Evolutionary conservation across 768 basidiomycete species (phyloP).

Genomic region (Collybia sordida): DNA sequence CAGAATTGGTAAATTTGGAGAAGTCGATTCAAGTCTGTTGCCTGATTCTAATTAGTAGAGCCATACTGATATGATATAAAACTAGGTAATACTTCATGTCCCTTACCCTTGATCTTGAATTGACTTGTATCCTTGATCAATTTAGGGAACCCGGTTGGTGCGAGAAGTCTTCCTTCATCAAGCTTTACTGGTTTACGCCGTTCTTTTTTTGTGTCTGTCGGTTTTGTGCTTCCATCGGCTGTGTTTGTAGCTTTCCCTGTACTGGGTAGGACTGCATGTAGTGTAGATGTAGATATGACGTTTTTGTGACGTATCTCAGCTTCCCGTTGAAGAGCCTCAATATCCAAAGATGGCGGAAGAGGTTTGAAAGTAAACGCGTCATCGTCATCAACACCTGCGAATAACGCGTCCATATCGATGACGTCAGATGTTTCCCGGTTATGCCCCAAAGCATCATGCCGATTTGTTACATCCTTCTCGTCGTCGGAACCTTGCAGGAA

Average conservation of each 20-base stretch:
- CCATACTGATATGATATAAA: not conserved
- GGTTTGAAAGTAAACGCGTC: conserved; percentile 39
- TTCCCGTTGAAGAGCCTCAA: conserved; percentile 51
- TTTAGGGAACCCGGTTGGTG: conserved; percentile 74
- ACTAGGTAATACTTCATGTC: conserved; percentile 70
- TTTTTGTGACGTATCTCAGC: conserved; percentile 50
- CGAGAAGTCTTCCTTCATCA: conserved; percentile 75
- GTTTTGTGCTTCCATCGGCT: conserved; percentile 25
- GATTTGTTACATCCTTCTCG: conserved; percentile 25
- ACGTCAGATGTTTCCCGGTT: conserved; percentile 46
- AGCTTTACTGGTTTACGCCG: conserved; percentile 56
- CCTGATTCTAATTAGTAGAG: conserved; percentile 37
- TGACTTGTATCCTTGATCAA: conserved; percentile 75
- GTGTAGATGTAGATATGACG: conserved; percentile 29
- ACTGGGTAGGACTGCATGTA: conserved; percentile 47
- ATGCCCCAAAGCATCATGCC: conserved; percentile 10
- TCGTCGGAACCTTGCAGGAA: conserved; percentile 65
- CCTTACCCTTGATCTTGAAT: conserved; percentile 85
- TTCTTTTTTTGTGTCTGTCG: conserved; percentile 35
- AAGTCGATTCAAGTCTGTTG: conserved; percentile 76
- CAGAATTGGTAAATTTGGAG: conserved; percentile 91
- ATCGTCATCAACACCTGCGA: conserved; percentile 36
- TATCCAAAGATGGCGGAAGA: conserved; percentile 51
- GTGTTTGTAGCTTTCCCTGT: conserved; percentile 21
- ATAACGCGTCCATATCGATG: conserved; percentile 46